These are phyloP conservation scores for Fusarium nematophilum DNA, from an alignment of 2,329 filamentous ascomycete genomes.

Conservation along the genomic window DNA sequence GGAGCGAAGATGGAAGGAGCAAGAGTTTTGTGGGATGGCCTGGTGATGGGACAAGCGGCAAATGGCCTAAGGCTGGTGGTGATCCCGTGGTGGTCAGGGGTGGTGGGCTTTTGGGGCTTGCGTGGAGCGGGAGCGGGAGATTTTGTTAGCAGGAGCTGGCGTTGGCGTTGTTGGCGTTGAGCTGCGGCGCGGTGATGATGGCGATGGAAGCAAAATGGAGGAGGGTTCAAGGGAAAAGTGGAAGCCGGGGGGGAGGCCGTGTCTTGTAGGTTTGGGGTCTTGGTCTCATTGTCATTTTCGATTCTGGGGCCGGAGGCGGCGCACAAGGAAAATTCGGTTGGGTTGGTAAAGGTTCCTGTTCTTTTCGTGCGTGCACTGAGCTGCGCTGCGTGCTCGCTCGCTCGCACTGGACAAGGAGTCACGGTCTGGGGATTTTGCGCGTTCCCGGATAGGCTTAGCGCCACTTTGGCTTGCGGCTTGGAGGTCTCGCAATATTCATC, in stretches of 20 bases:
- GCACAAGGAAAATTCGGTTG: slow-evolving; percentile 51
- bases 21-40: slow-evolving; percentile 37
- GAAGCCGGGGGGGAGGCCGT: slow-evolving; percentile 46
- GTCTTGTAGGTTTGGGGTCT: slow-evolving; percentile 52
- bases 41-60: slow-evolving; percentile 44
- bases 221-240: slow-evolving; percentile 38
- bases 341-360: slow-evolving; percentile 48
- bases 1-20: slow-evolving; percentile 26
- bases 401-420: slow-evolving; percentile 21
- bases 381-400: slow-evolving; percentile 30
- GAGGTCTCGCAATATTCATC: slow-evolving; percentile 22
- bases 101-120: slow-evolving; percentile 47
- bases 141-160: slow-evolving; percentile 38
- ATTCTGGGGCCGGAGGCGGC: slow-evolving; percentile 53
- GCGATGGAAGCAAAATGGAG: slow-evolving; percentile 39
- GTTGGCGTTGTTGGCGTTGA: slow-evolving; percentile 41
- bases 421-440: slow-evolving; percentile 32
- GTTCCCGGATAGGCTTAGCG: slow-evolving; percentile 28
- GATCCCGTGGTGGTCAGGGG: slow-evolving; percentile 46
- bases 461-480: slow-evolving; percentile 31
- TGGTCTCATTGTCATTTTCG: slow-evolving; percentile 55
- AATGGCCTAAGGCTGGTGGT: slow-evolving; percentile 43
- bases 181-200: slow-evolving; percentile 43
- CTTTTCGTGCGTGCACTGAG: slow-evolving; percentile 29
- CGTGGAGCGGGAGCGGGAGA: slow-evolving; percentile 43